Conservation (phyloP, 2,329 filamentous ascomycete genomes). For the Aspergillus awamori region DNA sequence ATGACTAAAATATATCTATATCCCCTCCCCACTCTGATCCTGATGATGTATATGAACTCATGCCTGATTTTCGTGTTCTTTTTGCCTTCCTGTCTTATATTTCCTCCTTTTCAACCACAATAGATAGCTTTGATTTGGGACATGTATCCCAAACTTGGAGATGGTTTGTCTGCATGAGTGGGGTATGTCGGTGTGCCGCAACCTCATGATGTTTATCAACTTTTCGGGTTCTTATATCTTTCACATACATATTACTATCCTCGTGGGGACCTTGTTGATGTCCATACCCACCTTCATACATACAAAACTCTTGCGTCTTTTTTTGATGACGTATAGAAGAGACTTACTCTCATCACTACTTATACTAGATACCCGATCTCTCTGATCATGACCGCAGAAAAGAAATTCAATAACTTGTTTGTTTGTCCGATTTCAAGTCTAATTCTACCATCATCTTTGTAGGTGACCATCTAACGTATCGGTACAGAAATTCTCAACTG, state of each 20-base stretch:
- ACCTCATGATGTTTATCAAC: background rate
- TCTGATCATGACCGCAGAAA: background rate
- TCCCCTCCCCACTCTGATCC: background rate
- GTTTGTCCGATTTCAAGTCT: constrained; percentile 13
- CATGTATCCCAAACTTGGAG: background rate
- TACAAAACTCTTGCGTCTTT: no score
- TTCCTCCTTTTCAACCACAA: background rate
- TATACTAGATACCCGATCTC: no score
- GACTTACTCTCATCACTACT: no score
- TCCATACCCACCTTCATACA: no score
- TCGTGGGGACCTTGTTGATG: no score
- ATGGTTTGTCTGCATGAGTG: background rate
- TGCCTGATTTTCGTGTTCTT: background rate
- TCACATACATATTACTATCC: no score
- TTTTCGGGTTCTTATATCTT: background rate
- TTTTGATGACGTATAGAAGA: no score
- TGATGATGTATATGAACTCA: constrained; percentile 22
- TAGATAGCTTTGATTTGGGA: background rate
- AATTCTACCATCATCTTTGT: constrained; percentile 20
- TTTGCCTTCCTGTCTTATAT: background rate
- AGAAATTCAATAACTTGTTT: background rate
- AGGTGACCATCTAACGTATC: constrained; percentile 11
- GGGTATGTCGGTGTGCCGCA: no score
- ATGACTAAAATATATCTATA: constrained; percentile 9
- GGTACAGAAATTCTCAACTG: constrained; percentile 14